Evolutionary conservation across 208 protist genomes (phyloP).

Genomic region (Leishmania turanica): DNA sequence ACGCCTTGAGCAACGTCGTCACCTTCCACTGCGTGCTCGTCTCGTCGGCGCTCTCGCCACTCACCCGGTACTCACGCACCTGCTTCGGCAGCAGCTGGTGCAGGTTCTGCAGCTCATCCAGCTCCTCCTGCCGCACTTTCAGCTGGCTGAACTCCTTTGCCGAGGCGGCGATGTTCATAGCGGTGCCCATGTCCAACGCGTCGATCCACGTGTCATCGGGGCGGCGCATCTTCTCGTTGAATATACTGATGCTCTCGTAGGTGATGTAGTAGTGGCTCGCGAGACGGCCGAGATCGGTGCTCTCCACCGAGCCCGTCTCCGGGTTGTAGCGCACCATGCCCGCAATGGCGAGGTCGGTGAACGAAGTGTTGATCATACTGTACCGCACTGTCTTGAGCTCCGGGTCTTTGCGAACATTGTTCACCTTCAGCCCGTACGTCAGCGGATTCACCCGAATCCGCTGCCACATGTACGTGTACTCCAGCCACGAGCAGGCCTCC

Average conservation of each 20-base stretch:
- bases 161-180: constrained; percentile 92
- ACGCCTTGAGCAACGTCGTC: constrained; percentile 97
- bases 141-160: constrained; percentile 98
- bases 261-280: constrained; percentile 98
- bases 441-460: constrained; percentile 97
- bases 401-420: constrained; percentile 93
- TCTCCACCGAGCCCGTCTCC: constrained; percentile 94
- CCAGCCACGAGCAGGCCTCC: constrained; percentile 96
- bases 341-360: constrained; percentile 92
- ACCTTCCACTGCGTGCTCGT: constrained; percentile 95
- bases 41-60: constrained; percentile 85
- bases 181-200: constrained; percentile 88
- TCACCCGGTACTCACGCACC: constrained; percentile 68
- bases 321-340: constrained; percentile 98
- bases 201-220: constrained; percentile 88
- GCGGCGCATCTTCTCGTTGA: constrained; percentile 92
- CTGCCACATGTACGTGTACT: constrained; percentile 99
- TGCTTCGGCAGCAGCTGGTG: constrained; percentile 56
- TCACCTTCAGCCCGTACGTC: constrained; percentile 95
- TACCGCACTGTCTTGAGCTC: constrained; percentile 86
- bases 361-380: constrained; percentile 96
- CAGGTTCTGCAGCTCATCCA: constrained; percentile 93
- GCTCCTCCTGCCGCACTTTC: constrained; percentile 96
- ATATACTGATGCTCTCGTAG: constrained; percentile 95
- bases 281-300: constrained; percentile 96